Evolutionary conservation across 305 asterid species (phyloP).

Genomic region (Fraxinus paxiana): DNA sequence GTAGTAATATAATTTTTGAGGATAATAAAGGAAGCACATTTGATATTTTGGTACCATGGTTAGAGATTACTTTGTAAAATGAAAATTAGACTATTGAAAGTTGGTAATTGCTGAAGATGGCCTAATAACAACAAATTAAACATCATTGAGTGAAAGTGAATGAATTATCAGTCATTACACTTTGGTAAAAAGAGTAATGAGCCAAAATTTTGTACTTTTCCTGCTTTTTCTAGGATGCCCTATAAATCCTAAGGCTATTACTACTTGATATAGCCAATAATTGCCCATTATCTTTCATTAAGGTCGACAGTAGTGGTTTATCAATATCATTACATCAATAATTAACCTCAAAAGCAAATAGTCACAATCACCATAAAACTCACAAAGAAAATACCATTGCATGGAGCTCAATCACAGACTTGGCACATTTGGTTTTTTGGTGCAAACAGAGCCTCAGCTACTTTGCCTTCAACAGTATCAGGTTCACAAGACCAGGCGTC

Average conservation of each 20-base stretch:
- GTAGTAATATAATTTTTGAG: neutral
- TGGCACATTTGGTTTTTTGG: neutral
- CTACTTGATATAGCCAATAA: neutral
- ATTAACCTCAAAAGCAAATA: conserved; percentile 1
- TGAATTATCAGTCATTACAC: neutral
- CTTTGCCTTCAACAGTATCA: neutral
- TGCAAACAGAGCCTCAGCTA: neutral
- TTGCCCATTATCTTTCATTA: neutral
- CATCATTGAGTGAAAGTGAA: neutral
- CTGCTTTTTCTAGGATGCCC: neutral
- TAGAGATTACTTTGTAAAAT: neutral
- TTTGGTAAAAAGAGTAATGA: neutral
- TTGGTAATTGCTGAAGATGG: neutral
- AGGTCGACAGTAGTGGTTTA: neutral
- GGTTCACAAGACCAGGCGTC: neutral
- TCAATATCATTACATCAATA: neutral
- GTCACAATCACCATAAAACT: neutral
- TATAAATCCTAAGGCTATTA: neutral
- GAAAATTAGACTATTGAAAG: neutral
- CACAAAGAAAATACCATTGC: neutral
- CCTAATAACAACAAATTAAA: neutral
- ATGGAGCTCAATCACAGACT: neutral
- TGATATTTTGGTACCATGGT: neutral
- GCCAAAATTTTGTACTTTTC: neutral
- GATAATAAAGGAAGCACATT: neutral